Conservation (phyloP, 2,329 filamentous ascomycete species). For the Neocucurbitaria cava region DNA sequence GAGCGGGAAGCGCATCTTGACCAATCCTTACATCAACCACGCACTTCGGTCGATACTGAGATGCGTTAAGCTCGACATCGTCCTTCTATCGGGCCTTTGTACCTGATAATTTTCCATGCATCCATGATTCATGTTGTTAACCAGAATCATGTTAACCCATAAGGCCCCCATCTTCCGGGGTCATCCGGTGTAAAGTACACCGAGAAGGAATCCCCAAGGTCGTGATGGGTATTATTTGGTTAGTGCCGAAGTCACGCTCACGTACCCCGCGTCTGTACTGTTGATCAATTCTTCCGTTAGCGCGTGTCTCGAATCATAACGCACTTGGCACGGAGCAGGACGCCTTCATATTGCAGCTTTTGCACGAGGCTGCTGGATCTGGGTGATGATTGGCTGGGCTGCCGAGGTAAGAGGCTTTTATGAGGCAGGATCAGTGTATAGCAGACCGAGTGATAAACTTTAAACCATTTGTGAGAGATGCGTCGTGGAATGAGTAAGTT, state of each 20-base stretch:
- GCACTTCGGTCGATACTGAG: background rate
- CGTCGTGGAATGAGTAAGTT: too few relatives aligned
- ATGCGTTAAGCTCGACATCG: background rate
- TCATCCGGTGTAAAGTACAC: conserved; percentile 24
- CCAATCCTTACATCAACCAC: background rate
- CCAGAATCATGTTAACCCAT: conserved; percentile 1
- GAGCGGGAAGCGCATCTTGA: background rate
- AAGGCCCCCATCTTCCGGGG: conserved; percentile 9
- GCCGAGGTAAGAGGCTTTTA: background rate
- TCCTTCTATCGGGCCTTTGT: background rate
- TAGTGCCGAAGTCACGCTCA: background rate
- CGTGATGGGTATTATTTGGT: conserved; percentile 7
- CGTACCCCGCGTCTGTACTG: conserved; percentile 1
- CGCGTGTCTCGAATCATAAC: background rate
- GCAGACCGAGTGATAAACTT: too few relatives aligned
- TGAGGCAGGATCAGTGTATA: too few relatives aligned
- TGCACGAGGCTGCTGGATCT: background rate
- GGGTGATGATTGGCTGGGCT: background rate
- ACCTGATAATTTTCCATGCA: background rate
- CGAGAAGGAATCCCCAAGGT: conserved; percentile 11
- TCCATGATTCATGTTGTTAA: background rate
- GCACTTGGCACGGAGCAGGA: background rate
- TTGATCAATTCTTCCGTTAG: conserved; percentile 1
- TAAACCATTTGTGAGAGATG: too few relatives aligned
- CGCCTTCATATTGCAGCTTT: background rate